Conservation (phyloP, 2,329 filamentous ascomycete species). For the Xylariales sp. region DNA sequence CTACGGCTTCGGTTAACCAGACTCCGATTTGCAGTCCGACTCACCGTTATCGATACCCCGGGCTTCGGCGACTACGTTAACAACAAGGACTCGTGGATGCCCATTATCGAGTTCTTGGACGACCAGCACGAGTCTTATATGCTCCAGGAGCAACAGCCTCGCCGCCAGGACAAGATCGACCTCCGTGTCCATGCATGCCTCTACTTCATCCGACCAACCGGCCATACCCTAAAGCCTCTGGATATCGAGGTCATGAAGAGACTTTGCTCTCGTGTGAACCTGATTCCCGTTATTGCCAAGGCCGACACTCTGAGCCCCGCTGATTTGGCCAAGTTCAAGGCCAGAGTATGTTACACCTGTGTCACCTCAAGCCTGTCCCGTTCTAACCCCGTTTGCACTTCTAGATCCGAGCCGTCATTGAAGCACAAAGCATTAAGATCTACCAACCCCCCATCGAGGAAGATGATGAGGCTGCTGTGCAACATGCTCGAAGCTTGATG, state of each 20-base stretch:
- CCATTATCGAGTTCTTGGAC: constrained; percentile 99
- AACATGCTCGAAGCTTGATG: constrained; percentile 94
- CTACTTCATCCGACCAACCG: constrained; percentile 99
- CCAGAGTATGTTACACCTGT: constrained; percentile 73
- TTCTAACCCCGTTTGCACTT: constrained; percentile 25
- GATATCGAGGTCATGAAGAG: constrained; percentile 99
- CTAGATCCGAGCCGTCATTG: constrained; percentile 93
- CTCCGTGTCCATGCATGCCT: constrained; percentile 97
- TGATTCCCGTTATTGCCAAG: constrained; percentile 99
- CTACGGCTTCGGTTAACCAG: constrained; percentile 27
- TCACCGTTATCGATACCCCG: constrained; percentile 98
- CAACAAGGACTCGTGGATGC: constrained; percentile 99
- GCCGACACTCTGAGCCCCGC: constrained; percentile 95
- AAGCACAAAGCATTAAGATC: constrained; percentile 99
- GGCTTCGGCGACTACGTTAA: constrained; percentile 99
- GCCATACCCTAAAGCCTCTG: constrained; percentile 97
- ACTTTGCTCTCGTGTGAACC: constrained; percentile 95
- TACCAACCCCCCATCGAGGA: constrained; percentile 98
- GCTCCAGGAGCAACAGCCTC: constrained; percentile 99
- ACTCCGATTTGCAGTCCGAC: constrained; percentile 74
- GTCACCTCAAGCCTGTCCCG: neutral
- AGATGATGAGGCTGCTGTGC: constrained; percentile 94
- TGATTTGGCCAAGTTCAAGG: constrained; percentile 94
- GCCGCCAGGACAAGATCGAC: constrained; percentile 98
- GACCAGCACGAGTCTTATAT: constrained; percentile 99